Base-by-base conservation (phyloP, 352 stramenopile genomes). In the Pythium apleroticum region DNA sequence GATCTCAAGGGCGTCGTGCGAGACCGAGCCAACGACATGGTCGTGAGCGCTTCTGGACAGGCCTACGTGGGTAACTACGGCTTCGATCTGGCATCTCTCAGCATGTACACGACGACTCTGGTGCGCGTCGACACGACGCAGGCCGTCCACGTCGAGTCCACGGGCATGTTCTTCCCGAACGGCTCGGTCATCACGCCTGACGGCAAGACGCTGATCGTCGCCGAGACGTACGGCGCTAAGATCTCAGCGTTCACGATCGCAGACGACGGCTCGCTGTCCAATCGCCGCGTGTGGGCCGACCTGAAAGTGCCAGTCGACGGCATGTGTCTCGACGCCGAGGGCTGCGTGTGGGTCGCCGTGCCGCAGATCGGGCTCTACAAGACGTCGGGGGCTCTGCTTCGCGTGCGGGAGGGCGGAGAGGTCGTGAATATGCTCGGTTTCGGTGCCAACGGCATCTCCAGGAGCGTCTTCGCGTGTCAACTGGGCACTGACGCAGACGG, bases 51-150 rank as follows among this genome's bases (percentile, higher is more conserved):
- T 0, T 54, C 24, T 0, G 83, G 80, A 0, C 74, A 74, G 19
- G 66, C 73, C 15, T 91, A 89, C 57, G 60, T 89, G 11, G 76
- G 83, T 22, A 91, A 85, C 61, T 90, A 81, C 59, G 83, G 80
- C 22, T 91, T 90, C 59, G 66, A 86, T 43, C 55, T 39, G 55
- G 71, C 2, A 45, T 78, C 10, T 12, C 11, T 72, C 4, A 52
- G 63, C 14, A 69, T 72, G n/a, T 75, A 69, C 24, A 66, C 59
- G 14, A 88, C 83, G 11, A 81, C 81, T n/a, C 69, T 91, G 49
- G 76, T 91, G 57, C 83, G 79, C 14, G 28, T 91, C 25, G 77
- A 73, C 19, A 65, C 59, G n/a, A 76, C 87, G 33, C 60, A 58
- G 17, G 50, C 52, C 17, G 68, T 87, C 25, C 74, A 76, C 0